Evolutionary conservation across 2,329 filamentous ascomycete genomes (phyloP).

Genomic region (Coleophoma crateriformis): DNA sequence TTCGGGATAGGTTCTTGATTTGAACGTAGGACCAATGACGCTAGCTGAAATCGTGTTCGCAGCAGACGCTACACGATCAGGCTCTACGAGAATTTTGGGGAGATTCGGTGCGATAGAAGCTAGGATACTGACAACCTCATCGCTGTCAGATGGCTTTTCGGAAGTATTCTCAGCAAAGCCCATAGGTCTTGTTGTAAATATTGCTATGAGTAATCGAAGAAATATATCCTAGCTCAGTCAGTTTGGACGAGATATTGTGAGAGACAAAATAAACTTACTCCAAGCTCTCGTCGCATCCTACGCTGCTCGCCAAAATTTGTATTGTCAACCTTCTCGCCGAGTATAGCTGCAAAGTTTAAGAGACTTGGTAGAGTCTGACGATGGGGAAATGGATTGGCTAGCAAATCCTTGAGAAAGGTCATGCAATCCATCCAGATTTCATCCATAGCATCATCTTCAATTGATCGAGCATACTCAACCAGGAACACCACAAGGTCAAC

Average conservation of each 20-base stretch:
- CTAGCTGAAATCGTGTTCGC: constrained; percentile 77
- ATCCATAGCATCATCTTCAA: constrained; percentile 96
- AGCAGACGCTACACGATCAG: constrained; percentile 75
- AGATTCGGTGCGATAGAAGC: constrained; percentile 74
- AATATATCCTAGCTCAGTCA: constrained; percentile 69
- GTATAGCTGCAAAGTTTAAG: constrained; percentile 80
- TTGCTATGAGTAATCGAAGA: constrained; percentile 79
- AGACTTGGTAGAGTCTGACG: constrained; percentile 82
- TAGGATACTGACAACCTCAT: constrained; percentile 77
- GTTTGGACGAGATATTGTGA: constrained; percentile 4
- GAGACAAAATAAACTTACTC: constrained; percentile 48
- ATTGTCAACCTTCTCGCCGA: constrained; percentile 95
- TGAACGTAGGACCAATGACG: constrained; percentile 75
- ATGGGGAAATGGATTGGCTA: constrained; percentile 92
- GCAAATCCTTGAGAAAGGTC: constrained; percentile 80
- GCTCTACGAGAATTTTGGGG: constrained; percentile 76
- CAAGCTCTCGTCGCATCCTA: constrained; percentile 85
- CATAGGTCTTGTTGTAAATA: constrained; percentile 84
- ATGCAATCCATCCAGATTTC: constrained; percentile 97
- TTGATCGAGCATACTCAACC: constrained; percentile 80
- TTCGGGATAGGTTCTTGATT: constrained; percentile 80
- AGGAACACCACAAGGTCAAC: constrained; percentile 82
- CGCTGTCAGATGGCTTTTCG: constrained; percentile 33
- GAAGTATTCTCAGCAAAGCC: constrained; percentile 57
- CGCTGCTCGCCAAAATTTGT: constrained; percentile 94